phyloP scores from a whole-genome alignment of 2,329 filamentous ascomycete species.

The Zopfia rhizophila region DNA sequence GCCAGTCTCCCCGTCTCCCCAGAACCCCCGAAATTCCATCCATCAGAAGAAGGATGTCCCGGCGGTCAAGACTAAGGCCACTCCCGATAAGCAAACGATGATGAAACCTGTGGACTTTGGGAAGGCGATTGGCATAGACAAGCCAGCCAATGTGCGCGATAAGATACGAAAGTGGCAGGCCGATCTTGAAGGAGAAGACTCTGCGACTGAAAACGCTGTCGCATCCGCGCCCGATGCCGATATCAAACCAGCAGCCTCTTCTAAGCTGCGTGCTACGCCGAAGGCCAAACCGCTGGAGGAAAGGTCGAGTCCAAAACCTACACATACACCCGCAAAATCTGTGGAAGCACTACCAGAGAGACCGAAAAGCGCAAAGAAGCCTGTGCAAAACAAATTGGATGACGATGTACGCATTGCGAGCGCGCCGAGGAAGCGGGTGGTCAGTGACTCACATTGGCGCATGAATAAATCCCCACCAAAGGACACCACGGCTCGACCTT shows the following conservation, averaged over 20 bases:
- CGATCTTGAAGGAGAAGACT: conserved; percentile 71
- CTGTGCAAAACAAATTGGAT: conserved; percentile 52
- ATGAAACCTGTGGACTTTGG: conserved; percentile 52
- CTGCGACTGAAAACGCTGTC: conserved; percentile 24
- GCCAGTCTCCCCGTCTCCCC: conserved; percentile 16
- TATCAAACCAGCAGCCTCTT: conserved; percentile 4
- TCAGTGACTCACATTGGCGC: conserved; percentile 90
- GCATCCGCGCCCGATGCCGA: conserved; percentile 15
- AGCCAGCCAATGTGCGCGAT: conserved; percentile 68
- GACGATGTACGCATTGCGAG: conserved; percentile 61
- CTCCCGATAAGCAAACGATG: conserved; percentile 36
- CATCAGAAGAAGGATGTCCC: conserved; percentile 41
- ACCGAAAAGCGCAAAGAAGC: conserved; percentile 45
- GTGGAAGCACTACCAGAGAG: conserved; percentile 39
- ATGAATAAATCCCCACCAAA: conserved; percentile 62
- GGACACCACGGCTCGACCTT: conserved; percentile 35
- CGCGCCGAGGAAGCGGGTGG: conserved; percentile 87
- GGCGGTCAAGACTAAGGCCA: conserved; percentile 38
- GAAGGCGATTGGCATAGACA: conserved; percentile 53
- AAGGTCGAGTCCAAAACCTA: conserved; percentile 40
- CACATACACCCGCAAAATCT: conserved; percentile 37
- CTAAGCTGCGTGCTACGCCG: conserved; percentile 33
- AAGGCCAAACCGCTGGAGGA: conserved; percentile 36
- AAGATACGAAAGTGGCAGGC: conserved; percentile 89
- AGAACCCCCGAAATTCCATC: conserved; percentile 19